Evolutionary conservation across 169 alveolate species (phyloP).

Genomic region (Toxoplasma gondii): DNA sequence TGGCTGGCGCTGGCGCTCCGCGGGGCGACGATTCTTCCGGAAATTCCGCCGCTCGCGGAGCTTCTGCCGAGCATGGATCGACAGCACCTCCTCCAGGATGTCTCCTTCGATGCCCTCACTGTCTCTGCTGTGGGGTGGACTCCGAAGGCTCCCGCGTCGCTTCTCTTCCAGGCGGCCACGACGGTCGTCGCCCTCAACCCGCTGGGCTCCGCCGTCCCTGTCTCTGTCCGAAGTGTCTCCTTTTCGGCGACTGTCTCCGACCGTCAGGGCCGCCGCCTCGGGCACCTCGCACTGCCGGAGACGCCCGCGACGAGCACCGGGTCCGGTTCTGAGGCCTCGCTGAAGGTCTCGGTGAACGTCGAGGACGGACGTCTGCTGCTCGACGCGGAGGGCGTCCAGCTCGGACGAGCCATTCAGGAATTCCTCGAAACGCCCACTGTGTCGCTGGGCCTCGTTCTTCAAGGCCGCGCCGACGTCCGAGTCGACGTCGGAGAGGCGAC

Average conservation of each 20-base stretch:
- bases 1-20: conserved; percentile 26
- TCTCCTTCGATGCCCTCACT: background rate
- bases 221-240: background rate
- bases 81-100: background rate
- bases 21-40: background rate
- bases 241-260: background rate
- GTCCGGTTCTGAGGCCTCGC: background rate
- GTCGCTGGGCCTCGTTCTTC: background rate
- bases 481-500: background rate
- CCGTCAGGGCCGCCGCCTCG: background rate
- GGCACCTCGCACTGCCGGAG: background rate
- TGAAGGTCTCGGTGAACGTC: background rate
- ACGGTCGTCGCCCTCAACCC: background rate
- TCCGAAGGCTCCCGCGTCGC: background rate
- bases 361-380: background rate
- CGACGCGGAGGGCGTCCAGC: background rate
- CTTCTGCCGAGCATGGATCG: conserved; percentile 15
- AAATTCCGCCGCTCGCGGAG: conserved; percentile 1
- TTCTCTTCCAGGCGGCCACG: background rate
- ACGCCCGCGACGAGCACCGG: background rate
- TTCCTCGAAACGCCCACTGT: background rate
- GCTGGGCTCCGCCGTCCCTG: background rate
- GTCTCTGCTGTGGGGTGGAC: background rate
- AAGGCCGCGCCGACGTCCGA: background rate
- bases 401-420: background rate